Base-by-base conservation (phyloP, 2,329 filamentous ascomycete genomes). In the Onygenales sp. region DNA sequence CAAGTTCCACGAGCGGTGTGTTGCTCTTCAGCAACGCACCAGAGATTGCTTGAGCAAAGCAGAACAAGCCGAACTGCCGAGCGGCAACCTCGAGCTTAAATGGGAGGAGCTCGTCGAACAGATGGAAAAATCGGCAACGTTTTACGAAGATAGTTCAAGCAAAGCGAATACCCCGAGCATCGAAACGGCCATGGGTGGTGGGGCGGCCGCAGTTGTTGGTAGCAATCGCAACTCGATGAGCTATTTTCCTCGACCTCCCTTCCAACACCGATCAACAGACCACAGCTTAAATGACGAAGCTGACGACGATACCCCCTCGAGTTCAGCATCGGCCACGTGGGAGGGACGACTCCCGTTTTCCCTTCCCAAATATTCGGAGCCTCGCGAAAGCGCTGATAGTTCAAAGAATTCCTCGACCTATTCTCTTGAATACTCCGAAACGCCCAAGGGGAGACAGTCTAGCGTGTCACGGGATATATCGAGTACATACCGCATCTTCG, bases 91-190 rank as follows among this genome's bases (percentile, higher is more conserved):
- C 2, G 73, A 76, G 57, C 61, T 72, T 50, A 75, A 76, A 54
- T 77, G 74, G 74, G 73, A 77, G 58, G 73, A 75, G 59, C 59
- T 76, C 35, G 71, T 76, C 11, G 72, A 73, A 47, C 72, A 75
- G 27, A 73, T 76, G 66, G 74, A 75, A 58, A 69, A 69, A 52
- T 64, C 64, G 14, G 64, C 64, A 33, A 73, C 69, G 8, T 71
- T 72, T 43, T 69, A 71, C 50, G 70, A 73, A 7, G 71, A 73
- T 35, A 64, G 56, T 48, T 63, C 66, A 7, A 69, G 66, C 52
- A 71, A 70, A 52, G 66, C 69, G 8, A 59, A 64, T 13, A 72
- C 69, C 1, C 70, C 70, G 5, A 64, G 65, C 17, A 54, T 64
- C 7, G 71, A 73, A 38, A 61, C 65, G 7, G 56, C 64, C 14